Evolutionary conservation across 2,329 filamentous ascomycete genomes (phyloP), one percentile per base, ranked within the genome.

Genomic region (Davidsoniella australis): DNA sequence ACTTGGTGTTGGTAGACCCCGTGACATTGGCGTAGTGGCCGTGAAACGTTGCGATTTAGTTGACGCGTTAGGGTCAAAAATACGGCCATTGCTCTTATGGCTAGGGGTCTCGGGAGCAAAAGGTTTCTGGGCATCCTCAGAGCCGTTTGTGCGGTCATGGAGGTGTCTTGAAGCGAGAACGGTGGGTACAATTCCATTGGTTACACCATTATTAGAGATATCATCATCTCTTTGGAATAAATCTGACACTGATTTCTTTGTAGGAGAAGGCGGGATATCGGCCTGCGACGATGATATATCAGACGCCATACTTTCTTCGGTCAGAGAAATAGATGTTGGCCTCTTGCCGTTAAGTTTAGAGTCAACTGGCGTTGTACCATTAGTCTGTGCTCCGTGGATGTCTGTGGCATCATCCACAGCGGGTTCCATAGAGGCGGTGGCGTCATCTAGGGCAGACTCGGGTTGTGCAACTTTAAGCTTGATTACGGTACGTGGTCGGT

Each of bases 401-500:
- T 45, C 23, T 36, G 12, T 18, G n/a, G 18, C 29, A 16, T 23
- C 10, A 5, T 37, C 26, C 33, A 37, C 18, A 10, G 17, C 14
- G 38, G 45, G 16, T 10, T 17, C 7, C 8, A 18, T 12, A 20
- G 16, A 10, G 18, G 40, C n/a, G 3, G 17, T 38, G 29, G 38
- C 23, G 41, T 50, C 18, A 7, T 39, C 33, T 16, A 17, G 23
- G 17, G 10, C 20, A n/a, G 39, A 16, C 26, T 42, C 26, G 18
- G 16, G 5, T n/a, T 42, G 38, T n/a, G 42, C 47, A 44, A 74
- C 59, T 58, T 75, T 78, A 51, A 78, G 60, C 57, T 73, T 75
- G 58, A 78, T 73, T 8, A 66, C 61, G 16, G 68, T 66, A 38
- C 60, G 62, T 8, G 64, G 61, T n/a, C 63, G 77, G 43, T 78